Base-by-base conservation (phyloP, 139 green algal genomes). In the Spirogloea muscicola region DNA sequence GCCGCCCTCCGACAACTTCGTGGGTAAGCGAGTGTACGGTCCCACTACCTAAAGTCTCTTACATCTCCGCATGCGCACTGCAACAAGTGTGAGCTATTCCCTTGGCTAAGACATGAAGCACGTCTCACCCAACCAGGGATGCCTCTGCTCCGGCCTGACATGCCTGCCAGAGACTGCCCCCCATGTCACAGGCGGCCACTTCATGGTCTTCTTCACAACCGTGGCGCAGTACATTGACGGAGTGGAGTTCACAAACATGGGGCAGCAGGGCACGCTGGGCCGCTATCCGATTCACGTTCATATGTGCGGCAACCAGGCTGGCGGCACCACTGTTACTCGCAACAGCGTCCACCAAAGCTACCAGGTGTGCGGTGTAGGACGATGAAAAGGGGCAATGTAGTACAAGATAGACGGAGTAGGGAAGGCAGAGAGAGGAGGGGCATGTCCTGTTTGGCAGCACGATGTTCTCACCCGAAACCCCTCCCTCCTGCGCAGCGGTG, bases 281-380 rank as follows among this genome's bases (percentile, higher is more conserved):
- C 46, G 66, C 1, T 82, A 82, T 29, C 36, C 27, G 0, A 71
- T 82, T 7, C 74, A 82, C 52, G 77, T 82, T 3, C 74, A 82
- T 79, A 79, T 92, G 69, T 79, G 83, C 37, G 82, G 82, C 40
- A 68, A 58, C 36, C 7, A 34, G 21, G 16, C 36, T 1, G 27
- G 27, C 0, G 7, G 37, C 18, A 63, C 43, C 25, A 64, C 49
- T 46, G 59, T 84, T 13, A 36, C 37, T 6, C 59, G 62, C 27
- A 74, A 63, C 72, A 7, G 66, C 0, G 55, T 84, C 0, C 68
- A 70, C 43, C 16, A 77, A 59, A 83, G 67, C 49, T 68, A 76
- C 34, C 76, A 68, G 59, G 59, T 33, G 43, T 10, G 27, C 10
- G n/a, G 27, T 5, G 55, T 16, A 64, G 55, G 10, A 51, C 10